phyloP scores from a whole-genome alignment of 352 stramenopile species.

The Pythium rishiriense region DNA sequence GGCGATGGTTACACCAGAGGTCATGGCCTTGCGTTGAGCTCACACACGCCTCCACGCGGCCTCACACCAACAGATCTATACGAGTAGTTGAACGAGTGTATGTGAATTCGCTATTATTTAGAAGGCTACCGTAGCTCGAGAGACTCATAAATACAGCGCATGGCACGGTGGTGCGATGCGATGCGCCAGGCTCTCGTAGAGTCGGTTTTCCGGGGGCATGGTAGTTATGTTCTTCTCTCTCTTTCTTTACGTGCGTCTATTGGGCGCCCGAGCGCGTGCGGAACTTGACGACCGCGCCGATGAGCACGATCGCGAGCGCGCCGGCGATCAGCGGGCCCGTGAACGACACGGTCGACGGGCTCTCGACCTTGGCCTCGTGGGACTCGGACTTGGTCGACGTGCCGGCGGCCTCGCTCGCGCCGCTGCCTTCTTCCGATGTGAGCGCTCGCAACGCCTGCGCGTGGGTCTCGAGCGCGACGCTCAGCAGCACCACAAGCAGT shows the following conservation, averaged over 20 bases:
- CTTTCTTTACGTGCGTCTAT: neutral
- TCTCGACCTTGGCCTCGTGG: conserved; percentile 10
- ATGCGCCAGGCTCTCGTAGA: neutral
- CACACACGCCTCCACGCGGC: too few species aligned
- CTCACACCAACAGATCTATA: too few species aligned
- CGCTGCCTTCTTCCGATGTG: neutral
- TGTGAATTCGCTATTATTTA: too few species aligned
- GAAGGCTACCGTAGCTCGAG: neutral
- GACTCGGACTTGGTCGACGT: neutral
- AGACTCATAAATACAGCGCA: conserved; percentile 17
- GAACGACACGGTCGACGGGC: conserved; percentile 29
- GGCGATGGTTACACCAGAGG: too few species aligned
- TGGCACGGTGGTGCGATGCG: too few species aligned
- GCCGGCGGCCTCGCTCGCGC: neutral
- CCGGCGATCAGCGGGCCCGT: conserved; percentile 43
- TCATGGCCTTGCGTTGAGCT: too few species aligned
- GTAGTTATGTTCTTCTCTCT: conserved; percentile 5
- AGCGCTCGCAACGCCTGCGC: neutral
- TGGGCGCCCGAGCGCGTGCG: conserved; percentile 28
- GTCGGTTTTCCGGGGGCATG: too few species aligned
- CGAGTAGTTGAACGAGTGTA: too few species aligned
- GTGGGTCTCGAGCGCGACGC: neutral
- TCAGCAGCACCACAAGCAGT: neutral
- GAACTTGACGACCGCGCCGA: conserved; percentile 59
- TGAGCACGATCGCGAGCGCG: conserved; percentile 54